Evolutionary conservation across 495 filamentous ascomycete genomes (phyloP), one percentile per base, ranked within the genome.

Genomic region (Penicillium antarcticum): DNA sequence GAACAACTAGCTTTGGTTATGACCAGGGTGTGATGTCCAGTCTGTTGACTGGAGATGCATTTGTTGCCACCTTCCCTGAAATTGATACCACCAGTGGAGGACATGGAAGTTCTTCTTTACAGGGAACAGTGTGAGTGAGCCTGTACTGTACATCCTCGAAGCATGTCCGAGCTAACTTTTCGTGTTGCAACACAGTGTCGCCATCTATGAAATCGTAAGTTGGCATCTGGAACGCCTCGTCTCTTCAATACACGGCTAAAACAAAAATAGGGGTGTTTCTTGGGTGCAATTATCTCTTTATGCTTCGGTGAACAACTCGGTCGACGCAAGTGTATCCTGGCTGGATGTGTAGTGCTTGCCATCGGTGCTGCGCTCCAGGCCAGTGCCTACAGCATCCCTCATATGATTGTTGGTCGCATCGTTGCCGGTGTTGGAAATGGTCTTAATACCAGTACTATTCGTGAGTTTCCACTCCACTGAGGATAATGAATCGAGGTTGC

Each of bases 311-410:
- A 82, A 48, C 58, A 52, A 13, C 67, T 84, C 2, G 81, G 81
- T 7, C 68, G 81, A 26, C 77, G 78, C 53, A 80, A 73, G 57
- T 75, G 73, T 2, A 78, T 85, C 44, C 51, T 82, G 34, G 55
- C 74, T 29, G 79, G 78, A 10, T 76, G 74, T 32, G 58, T 71
- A 0, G 75, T 85, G 34, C 77, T 85, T 67, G 70, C 58, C 19
- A 63, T 84, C 19, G 82, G 80, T 5, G 79, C 80, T 13, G 69
- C 80, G 32, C 66, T 84, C 4, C 81, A 85, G 57, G 73, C 74
- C 34, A 70, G 70, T 23, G 65, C 80, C 0, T 82, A 75, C 57
- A 70, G 69, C 21, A 63, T 80, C 8, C 61, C 73, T 9, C 78
- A 81, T 52, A 61, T 81, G 45, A 75, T 80, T 45, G 71, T 80